phyloP scores from a whole-genome alignment of 306 rosid genomes.

The Acacia acuminata region DNA sequence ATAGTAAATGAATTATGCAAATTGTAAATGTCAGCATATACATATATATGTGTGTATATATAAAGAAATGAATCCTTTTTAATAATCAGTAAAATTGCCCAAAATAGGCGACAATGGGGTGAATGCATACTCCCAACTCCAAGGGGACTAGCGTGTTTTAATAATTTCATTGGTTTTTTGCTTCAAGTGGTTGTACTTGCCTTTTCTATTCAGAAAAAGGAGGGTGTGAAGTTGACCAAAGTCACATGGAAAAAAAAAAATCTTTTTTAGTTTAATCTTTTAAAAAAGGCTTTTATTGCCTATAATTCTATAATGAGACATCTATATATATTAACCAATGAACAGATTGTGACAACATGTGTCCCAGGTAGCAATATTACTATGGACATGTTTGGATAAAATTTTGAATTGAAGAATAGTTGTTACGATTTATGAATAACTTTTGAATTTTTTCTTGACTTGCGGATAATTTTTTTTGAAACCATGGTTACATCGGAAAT shows the following conservation, averaged over 20 bases:
- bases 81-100: neutral
- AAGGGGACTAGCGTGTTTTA: neutral
- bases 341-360: neutral
- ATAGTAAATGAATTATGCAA: neutral
- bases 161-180: neutral
- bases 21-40: neutral
- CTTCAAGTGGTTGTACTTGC: neutral
- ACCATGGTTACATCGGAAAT: neutral
- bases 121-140: neutral
- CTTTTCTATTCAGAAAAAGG: neutral
- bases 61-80: neutral
- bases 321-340: neutral
- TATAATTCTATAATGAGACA: neutral
- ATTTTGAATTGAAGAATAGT: too few relatives aligned
- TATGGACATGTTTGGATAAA: too few relatives aligned
- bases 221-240: neutral
- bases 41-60: neutral
- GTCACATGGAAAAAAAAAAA: neutral
- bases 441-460: too few relatives aligned
- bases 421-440: too few relatives aligned
- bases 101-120: neutral
- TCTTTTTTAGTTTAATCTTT: neutral
- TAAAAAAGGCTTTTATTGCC: neutral
- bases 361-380: neutral
- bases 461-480: too few relatives aligned